A percentile compares a stretch with the other conserved stretches of the same genome.
Evolutionary conservation across 306 rosid species (phyloP).

Genomic region (Casuarina cunninghamiana): DNA sequence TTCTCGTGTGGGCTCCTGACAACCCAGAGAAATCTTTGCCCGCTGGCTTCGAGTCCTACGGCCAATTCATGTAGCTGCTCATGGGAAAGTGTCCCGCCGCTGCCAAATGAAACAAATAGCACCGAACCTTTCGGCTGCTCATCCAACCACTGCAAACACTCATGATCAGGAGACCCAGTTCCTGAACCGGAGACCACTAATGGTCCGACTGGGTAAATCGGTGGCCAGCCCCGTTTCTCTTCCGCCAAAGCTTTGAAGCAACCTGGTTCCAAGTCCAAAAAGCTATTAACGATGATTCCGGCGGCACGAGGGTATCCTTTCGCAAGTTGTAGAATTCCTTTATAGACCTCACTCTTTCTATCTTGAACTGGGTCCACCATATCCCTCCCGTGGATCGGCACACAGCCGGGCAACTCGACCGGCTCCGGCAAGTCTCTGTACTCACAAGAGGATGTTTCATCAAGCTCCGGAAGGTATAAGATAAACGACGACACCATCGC

Average conservation of each 20-base stretch:
- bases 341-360: not conserved
- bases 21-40: constrained; percentile 34
- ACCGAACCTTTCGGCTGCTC: constrained; percentile 30
- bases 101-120: constrained; percentile 30
- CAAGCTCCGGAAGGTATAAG: constrained; percentile 26
- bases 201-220: constrained; percentile 26
- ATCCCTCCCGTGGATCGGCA: constrained; percentile 22
- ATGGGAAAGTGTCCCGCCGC: constrained; percentile 26
- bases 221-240: not conserved
- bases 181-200: not conserved
- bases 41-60: constrained; percentile 28
- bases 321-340: not conserved
- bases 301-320: not conserved
- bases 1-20: constrained; percentile 28
- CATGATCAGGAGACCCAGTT: not conserved
- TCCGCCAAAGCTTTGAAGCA: constrained; percentile 29
- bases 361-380: constrained; percentile 17
- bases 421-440: constrained; percentile 28
- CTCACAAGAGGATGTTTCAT: constrained; percentile 11
- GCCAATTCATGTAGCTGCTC: constrained; percentile 32
- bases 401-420: constrained; percentile 25
- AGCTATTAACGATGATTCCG: constrained; percentile 26
- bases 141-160: constrained; percentile 30
- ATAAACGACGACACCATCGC: constrained; percentile 25
- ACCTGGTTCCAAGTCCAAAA: constrained; percentile 16